phyloP scores from a whole-genome alignment of 2,329 filamentous ascomycete genomes.

The Ophiosphaerella herpotricha region DNA sequence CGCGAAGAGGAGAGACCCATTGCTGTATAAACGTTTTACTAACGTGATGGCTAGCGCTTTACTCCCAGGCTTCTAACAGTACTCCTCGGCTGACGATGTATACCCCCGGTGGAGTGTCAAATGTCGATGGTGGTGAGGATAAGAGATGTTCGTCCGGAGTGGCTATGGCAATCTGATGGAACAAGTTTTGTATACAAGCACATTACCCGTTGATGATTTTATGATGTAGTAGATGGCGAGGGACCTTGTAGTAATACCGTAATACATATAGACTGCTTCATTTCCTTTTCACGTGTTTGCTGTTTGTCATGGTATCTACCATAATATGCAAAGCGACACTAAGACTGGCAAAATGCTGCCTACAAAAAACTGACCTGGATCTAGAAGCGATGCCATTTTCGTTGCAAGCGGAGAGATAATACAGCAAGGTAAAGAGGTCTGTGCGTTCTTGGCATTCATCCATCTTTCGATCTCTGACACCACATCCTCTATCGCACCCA shows the following conservation, averaged over 20 bases:
- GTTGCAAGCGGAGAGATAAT: too few species aligned
- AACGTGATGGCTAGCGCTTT: slow-evolving; percentile 23
- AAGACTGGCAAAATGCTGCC: not conserved
- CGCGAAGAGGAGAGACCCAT: slow-evolving; percentile 53
- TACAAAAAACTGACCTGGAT: too few species aligned
- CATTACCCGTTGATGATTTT: slow-evolving; percentile 11
- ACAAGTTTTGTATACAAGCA: slow-evolving; percentile 8
- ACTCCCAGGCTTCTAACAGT: slow-evolving; percentile 29
- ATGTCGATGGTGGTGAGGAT: slow-evolving; percentile 17
- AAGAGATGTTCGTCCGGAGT: slow-evolving; percentile 7
- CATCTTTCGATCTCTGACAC: not conserved
- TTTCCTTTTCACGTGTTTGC: too few species aligned
- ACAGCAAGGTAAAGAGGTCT: too few species aligned
- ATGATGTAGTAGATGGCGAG: slow-evolving; percentile 7
- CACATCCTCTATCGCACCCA: not conserved
- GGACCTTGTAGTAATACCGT: slow-evolving; percentile 13
- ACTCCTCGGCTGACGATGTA: slow-evolving; percentile 34
- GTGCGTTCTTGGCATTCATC: not conserved
- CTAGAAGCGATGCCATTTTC: too few species aligned
- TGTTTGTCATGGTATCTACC: too few species aligned
- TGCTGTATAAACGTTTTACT: slow-evolving; percentile 33
- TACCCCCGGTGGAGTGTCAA: slow-evolving; percentile 38
- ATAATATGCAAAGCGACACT: not conserved
- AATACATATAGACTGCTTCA: slow-evolving; percentile 8
- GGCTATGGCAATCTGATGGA: slow-evolving; percentile 14